Evolutionary conservation across 1,284 basidiomycete genomes (phyloP).

Genomic region (Rhodofomes roseus): DNA sequence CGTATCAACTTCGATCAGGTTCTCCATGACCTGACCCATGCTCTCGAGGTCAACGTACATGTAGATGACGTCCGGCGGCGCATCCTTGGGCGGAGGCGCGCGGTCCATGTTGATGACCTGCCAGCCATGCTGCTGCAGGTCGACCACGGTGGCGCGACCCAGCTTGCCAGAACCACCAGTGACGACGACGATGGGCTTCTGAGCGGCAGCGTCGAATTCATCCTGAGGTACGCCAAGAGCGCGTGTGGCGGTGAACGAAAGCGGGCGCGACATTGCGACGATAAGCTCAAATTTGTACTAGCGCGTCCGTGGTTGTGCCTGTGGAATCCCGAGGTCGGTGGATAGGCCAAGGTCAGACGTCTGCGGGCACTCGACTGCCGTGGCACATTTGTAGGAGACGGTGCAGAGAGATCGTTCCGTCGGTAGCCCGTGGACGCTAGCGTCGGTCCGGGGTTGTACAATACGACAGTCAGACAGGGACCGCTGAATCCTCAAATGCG

Average conservation of each 20-base stretch:
- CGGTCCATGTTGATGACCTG: conserved; percentile 10
- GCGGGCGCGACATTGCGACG: conserved; percentile 1
- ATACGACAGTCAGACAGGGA: not conserved
- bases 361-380: not conserved
- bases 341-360: not conserved
- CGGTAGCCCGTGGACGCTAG: not conserved
- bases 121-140: conserved; percentile 7
- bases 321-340: not conserved
- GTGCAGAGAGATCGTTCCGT: not conserved
- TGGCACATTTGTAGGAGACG: not conserved
- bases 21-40: conserved; percentile 12
- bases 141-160: conserved; percentile 7
- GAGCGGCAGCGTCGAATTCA: not conserved
- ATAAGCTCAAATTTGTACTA: not conserved
- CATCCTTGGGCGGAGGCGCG: not conserved
- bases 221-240: conserved; percentile 2
- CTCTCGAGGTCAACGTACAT: conserved; percentile 6
- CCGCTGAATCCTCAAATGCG: not conserved
- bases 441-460: not conserved
- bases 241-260: conserved; percentile 5
- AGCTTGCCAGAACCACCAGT: conserved; percentile 10
- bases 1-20: conserved; percentile 9
- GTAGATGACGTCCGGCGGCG: conserved; percentile 4
- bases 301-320: not conserved
- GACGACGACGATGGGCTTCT: conserved; percentile 6